Evolutionary conservation across 2,329 filamentous ascomycete species (phyloP).

Genomic region (Colletotrichum incanum): DNA sequence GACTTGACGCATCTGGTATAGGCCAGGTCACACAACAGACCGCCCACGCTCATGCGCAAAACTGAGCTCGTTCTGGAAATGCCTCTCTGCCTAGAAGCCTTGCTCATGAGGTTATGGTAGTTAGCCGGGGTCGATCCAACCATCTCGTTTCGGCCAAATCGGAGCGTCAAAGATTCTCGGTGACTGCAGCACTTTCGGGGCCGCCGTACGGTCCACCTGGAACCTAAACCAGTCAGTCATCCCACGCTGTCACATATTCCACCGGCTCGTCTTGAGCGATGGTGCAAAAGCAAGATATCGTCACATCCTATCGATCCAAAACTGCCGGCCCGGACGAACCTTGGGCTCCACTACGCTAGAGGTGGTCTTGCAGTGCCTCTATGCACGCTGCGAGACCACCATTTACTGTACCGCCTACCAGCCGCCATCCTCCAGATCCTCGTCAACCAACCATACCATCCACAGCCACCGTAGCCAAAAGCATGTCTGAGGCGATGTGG

Average conservation of each 20-base stretch:
- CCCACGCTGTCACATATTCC: conserved; percentile 41
- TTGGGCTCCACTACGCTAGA: conserved; percentile 39
- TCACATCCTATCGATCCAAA: conserved; percentile 44
- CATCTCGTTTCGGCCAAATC: conserved; percentile 4
- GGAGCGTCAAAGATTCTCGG: neutral
- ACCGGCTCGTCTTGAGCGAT: conserved; percentile 37
- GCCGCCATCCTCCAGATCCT: conserved; percentile 18
- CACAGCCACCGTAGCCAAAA: conserved; percentile 1
- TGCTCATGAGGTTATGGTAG: neutral
- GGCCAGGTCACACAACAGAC: conserved; percentile 25
- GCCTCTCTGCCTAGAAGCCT: neutral
- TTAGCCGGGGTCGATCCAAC: conserved; percentile 7
- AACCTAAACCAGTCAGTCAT: conserved; percentile 13
- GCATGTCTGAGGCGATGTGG: conserved; percentile 37
- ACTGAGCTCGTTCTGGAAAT: conserved; percentile 4
- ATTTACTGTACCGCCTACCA: conserved; percentile 4
- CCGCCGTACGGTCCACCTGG: conserved; percentile 23
- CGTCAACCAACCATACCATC: conserved; percentile 20
- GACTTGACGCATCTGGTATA: conserved; percentile 6
- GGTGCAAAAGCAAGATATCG: conserved; percentile 43
- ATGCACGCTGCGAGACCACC: conserved; percentile 37
- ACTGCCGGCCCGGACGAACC: conserved; percentile 39
- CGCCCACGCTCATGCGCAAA: conserved; percentile 19
- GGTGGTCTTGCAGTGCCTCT: conserved; percentile 27
- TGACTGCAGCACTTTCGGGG: neutral